A percentile compares a stretch with the other conserved stretches of the same genome.
These are phyloP conservation scores for Entomortierella parvispora DNA, from an alignment of 192 early-diverging fungal genomes.

Conservation along the genomic window DNA sequence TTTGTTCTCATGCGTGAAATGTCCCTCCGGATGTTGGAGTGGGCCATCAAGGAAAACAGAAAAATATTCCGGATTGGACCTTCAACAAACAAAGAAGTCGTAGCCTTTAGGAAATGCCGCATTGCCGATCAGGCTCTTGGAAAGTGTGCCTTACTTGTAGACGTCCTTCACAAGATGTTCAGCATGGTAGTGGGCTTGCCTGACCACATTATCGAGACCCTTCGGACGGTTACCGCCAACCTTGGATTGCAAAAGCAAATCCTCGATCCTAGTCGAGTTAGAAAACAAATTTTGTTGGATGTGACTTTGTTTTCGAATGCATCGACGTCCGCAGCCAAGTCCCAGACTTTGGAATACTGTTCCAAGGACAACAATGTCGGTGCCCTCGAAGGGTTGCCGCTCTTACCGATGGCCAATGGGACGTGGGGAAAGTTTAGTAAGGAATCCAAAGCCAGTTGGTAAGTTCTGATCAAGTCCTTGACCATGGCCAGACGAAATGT, in stretches of 20 bases:
- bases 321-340: neutral
- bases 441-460: neutral
- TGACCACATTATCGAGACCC: neutral
- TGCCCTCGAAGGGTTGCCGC: slow-evolving; percentile 26
- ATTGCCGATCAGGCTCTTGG: slow-evolving; percentile 19
- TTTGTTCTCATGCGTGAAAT: slow-evolving; percentile 22
- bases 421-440: slow-evolving; percentile 22
- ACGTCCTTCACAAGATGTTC: neutral
- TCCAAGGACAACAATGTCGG: slow-evolving; percentile 6
- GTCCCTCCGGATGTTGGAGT: neutral
- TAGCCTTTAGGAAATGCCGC: neutral
- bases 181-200: slow-evolving; percentile 8
- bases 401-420: slow-evolving; percentile 12
- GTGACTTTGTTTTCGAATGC: neutral
- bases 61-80: slow-evolving; percentile 11
- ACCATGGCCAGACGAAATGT: too few relatives aligned
- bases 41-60: neutral
- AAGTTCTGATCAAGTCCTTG: neutral
- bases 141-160: slow-evolving; percentile 3
- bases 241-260: slow-evolving; percentile 1
- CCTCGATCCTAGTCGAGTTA: slow-evolving; percentile 10
- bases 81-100: neutral
- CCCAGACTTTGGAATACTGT: slow-evolving; percentile 23
- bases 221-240: neutral
- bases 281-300: slow-evolving; percentile 3